Evolutionary conservation across 2,329 filamentous ascomycete genomes (phyloP), one percentile per base, ranked within the genome.

Genomic region (Beauveria caledonica): DNA sequence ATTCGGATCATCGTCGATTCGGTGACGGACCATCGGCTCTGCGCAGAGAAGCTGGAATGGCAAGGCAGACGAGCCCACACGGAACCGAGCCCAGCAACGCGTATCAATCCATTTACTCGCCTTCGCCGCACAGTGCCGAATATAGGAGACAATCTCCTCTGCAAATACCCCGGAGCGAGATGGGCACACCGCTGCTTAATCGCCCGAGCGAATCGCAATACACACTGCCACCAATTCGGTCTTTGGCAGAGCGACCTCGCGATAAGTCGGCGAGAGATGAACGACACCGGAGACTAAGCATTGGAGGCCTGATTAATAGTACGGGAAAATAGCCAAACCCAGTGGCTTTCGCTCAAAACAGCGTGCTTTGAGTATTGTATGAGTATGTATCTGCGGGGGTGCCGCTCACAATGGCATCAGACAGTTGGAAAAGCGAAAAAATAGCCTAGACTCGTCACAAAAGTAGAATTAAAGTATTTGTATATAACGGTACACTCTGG

Each of bases 131-230:
- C 60, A 76, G 72, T 39, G 68, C 71, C 17, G 81, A 81, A 33
- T 82, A 79, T 64, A 66, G 73, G 10, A 75, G 74, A 1, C 70
- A 74, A 10, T 72, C 77, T n/a, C 75, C 78, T 19, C 83, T 82
- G 66, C 80, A 82, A 61, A 76, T 79, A 11, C 80, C 81, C 1
- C 76, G 82, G 55, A 84, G 77, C 64, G 82, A 86, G 65, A 64
- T 48, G 46, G 46, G 52, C 5, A 21, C 39, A 4, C 39, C 52
- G 10, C 7, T 80, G 17, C 66, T 72, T 8, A 64, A 73, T 13
- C 63, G 71, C 11, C 68, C 67, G 5, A 39, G 36, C 72, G 70
- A 44, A 21, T 65, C 71, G 8, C 68, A 72, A 3, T 80, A 75
- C 60, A 79, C 80, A 52, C 70, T 81, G 45, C 79, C 78, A 3